phyloP scores from a whole-genome alignment of 768 basidiomycete genomes.

The Lyophyllum decastes region DNA sequence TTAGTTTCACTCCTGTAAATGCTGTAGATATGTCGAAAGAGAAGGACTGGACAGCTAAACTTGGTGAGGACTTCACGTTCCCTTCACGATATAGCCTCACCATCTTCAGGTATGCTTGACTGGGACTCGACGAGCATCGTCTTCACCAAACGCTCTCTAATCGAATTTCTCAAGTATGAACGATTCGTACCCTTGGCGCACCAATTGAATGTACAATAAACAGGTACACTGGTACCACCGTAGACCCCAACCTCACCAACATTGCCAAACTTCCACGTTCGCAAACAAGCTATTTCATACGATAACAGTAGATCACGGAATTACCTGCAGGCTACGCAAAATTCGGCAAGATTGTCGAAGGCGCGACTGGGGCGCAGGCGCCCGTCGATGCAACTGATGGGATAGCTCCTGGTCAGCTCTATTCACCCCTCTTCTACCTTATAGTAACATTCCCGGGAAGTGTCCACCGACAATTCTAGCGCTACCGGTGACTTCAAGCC shows the following conservation, averaged over 20 bases:
- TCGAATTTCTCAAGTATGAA: constrained; percentile 76
- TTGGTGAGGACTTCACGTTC: constrained; percentile 47
- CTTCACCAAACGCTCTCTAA: constrained; percentile 74
- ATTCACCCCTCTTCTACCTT: background rate
- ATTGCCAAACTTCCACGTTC: constrained; percentile 77
- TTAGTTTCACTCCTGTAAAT: constrained; percentile 60
- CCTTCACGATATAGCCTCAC: background rate
- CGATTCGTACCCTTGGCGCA: background rate
- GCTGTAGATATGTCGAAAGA: constrained; percentile 65
- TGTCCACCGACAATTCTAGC: constrained; percentile 11
- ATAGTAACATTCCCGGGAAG: constrained; percentile 8
- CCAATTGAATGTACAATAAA: background rate
- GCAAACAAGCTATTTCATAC: constrained; percentile 16
- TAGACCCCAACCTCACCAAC: constrained; percentile 74
- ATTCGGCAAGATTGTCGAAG: constrained; percentile 58
- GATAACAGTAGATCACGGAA: background rate
- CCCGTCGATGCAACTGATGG: constrained; percentile 6
- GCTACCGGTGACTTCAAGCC: constrained; percentile 45
- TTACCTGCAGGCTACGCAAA: constrained; percentile 59
- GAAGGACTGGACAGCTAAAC: constrained; percentile 68
- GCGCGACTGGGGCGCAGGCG: constrained; percentile 15
- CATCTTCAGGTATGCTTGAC: constrained; percentile 70
- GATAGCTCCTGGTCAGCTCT: constrained; percentile 1
- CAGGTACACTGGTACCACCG: constrained; percentile 74
- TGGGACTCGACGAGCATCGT: constrained; percentile 79